Conservation (phyloP, 768 basidiomycete genomes). For the Galerina sulciceps region DNA sequence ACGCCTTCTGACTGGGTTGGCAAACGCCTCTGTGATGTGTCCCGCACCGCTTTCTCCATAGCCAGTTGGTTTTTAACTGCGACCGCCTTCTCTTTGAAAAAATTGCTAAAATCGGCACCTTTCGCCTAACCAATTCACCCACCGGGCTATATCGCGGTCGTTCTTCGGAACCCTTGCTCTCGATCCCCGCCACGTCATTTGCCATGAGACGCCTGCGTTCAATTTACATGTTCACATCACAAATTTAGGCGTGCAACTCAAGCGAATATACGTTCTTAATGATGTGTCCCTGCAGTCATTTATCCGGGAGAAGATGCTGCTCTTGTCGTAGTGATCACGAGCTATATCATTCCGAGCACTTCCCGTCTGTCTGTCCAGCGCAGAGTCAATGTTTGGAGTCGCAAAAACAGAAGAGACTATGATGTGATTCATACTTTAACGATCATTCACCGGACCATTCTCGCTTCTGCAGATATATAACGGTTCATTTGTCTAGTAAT, state of each 20-base stretch:
- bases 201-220: slow-evolving; percentile 8
- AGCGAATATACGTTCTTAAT: background rate
- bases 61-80: too few relatives aligned
- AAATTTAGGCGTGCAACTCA: background rate
- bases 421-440: background rate
- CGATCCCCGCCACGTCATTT: slow-evolving; percentile 29
- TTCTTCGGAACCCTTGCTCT: slow-evolving; percentile 24
- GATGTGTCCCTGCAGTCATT: slow-evolving; percentile 7
- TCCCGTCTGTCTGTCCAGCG: slow-evolving; percentile 15
- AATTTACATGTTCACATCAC: slow-evolving; percentile 7
- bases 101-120: slow-evolving; percentile 12
- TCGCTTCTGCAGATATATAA: slow-evolving; percentile 16
- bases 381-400: background rate
- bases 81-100: background rate
- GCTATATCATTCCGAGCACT: slow-evolving; percentile 23
- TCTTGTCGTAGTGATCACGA: slow-evolving; percentile 14
- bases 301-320: slow-evolving; percentile 20
- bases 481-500: slow-evolving; percentile 17
- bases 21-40: background rate
- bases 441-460: slow-evolving; percentile 9
- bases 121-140: slow-evolving; percentile 9
- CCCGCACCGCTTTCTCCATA: too few relatives aligned
- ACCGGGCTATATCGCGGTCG: slow-evolving; percentile 33
- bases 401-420: slow-evolving; percentile 6
- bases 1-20: background rate